These are phyloP conservation scores for Hypoxylon sp. DNA, from an alignment of 2,329 filamentous ascomycete genomes.

Conservation along the genomic window DNA sequence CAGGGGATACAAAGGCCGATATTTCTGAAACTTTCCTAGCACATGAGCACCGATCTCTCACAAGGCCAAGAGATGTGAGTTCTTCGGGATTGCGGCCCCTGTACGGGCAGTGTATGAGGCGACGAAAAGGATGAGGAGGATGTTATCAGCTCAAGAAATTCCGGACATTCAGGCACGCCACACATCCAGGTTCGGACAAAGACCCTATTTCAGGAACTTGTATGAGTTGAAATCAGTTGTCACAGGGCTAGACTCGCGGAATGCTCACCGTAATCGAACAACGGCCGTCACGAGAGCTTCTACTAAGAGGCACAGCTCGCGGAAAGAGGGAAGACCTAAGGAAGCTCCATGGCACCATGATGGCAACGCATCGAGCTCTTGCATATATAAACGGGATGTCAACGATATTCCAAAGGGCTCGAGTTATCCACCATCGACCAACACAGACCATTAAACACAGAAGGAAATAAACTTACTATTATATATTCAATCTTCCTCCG, in stretches of 20 bases:
- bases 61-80: not conserved
- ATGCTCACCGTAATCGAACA: not conserved
- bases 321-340: not conserved
- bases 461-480: not conserved
- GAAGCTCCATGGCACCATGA: not conserved
- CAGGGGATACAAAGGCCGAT: not conserved
- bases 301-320: not conserved
- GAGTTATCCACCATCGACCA: not conserved
- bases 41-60: not conserved
- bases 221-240: not conserved
- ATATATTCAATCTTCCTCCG: not conserved
- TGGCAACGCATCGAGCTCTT: not conserved
- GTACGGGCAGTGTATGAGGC: not conserved
- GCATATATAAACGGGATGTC: conserved; percentile 2
- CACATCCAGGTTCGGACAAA: not conserved
- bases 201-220: not conserved
- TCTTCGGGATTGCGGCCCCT: not conserved
- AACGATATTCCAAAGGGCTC: not conserved
- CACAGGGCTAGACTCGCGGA: not conserved
- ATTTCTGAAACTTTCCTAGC: not conserved
- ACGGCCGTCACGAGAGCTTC: not conserved
- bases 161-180: not conserved
- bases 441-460: not conserved
- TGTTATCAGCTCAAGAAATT: not conserved
- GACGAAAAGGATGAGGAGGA: not conserved